Evolutionary conservation across 176 grass and related monocot species (phyloP).

Genomic region (Hyparrhenia diplandra): DNA sequence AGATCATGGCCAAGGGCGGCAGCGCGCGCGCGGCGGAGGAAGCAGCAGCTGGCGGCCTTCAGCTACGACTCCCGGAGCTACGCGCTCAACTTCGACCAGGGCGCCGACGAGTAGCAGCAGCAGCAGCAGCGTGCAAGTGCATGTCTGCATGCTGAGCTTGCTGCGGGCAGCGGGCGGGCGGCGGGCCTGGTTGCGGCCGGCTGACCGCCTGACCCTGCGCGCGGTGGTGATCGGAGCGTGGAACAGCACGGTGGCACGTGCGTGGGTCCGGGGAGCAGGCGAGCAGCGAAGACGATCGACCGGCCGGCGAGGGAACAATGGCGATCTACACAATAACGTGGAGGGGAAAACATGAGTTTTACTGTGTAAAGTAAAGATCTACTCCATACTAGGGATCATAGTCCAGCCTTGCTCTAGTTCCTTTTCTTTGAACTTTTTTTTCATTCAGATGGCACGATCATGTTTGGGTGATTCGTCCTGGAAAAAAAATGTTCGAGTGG

Average conservation of each 20-base stretch:
- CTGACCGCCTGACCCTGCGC: background rate
- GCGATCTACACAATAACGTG: background rate
- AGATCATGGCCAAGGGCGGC: constrained; percentile 35
- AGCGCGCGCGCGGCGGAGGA: constrained; percentile 20
- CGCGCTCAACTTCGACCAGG: constrained; percentile 62
- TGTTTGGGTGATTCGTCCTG: background rate
- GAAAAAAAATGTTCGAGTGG: background rate
- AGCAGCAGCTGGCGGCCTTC: constrained; percentile 27
- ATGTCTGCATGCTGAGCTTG: background rate
- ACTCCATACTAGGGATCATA: background rate
- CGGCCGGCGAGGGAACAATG: background rate
- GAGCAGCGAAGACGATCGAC: background rate
- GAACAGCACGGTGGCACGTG: background rate
- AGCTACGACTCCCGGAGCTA: constrained; percentile 63
- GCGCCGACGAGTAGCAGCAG: constrained; percentile 22
- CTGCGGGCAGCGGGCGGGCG: background rate
- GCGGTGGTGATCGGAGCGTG: background rate
- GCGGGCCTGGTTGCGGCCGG: background rate
- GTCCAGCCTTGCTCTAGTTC: background rate
- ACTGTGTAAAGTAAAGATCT: background rate
- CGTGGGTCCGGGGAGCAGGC: background rate
- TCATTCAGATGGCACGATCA: background rate
- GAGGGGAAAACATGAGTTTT: background rate
- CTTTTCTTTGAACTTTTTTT: background rate
- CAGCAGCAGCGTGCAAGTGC: background rate